Evolutionary conservation across 2,329 filamentous ascomycete species (phyloP).

Genomic region (Colletotrichum gigasporum): DNA sequence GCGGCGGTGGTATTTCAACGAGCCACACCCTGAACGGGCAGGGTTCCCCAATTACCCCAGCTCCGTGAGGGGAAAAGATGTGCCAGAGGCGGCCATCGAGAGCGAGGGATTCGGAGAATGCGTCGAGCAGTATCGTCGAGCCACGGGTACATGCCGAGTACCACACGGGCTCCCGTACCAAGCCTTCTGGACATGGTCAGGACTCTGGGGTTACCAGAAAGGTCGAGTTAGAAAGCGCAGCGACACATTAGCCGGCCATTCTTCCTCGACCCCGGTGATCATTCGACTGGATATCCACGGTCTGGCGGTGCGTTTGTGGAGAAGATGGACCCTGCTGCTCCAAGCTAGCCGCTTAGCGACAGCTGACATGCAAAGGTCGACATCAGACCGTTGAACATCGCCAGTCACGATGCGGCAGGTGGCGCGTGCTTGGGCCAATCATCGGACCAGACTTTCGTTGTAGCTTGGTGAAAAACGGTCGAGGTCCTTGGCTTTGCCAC

Average conservation of each 20-base stretch:
- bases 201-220: slow-evolving; percentile 18
- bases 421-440: slow-evolving; percentile 11
- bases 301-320: slow-evolving; percentile 11
- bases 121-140: neutral
- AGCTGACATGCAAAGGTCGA: slow-evolving; percentile 28
- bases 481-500: slow-evolving; percentile 19
- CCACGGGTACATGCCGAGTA: slow-evolving; percentile 9
- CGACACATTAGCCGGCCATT: slow-evolving; percentile 28
- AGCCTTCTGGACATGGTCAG: neutral
- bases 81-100: neutral
- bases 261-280: slow-evolving; percentile 6
- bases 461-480: neutral
- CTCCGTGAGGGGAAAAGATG: slow-evolving; percentile 22
- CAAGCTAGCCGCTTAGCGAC: slow-evolving; percentile 14
- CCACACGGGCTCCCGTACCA: slow-evolving; percentile 2
- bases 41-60: slow-evolving; percentile 30
- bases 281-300: slow-evolving; percentile 7
- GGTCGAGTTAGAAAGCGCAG: slow-evolving; percentile 1
- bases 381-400: slow-evolving; percentile 8
- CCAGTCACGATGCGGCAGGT: slow-evolving; percentile 18
- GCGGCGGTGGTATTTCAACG: slow-evolving; percentile 14
- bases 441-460: neutral
- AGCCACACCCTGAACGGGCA: neutral
- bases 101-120: slow-evolving; percentile 21
- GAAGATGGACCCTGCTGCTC: slow-evolving; percentile 6